These are phyloP conservation scores for Stagonosporopsis cucurbitacearum DNA, from an alignment of 2,329 filamentous ascomycete species.

Conservation along the genomic window DNA sequence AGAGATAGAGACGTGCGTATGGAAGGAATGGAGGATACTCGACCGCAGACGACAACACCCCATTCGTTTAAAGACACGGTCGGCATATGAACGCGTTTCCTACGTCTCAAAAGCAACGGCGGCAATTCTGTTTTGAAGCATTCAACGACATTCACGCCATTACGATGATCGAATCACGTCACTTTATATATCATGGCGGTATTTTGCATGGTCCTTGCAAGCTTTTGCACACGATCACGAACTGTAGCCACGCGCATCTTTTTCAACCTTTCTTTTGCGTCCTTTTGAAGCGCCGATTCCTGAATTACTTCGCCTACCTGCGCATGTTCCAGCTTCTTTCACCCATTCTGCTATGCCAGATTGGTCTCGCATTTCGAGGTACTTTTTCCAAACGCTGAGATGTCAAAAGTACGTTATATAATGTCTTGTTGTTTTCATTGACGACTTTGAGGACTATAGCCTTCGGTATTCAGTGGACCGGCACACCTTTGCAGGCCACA, in stretches of 20 bases:
- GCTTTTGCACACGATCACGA: constrained; percentile 31
- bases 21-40: constrained; percentile 49
- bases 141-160: constrained; percentile 49
- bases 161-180: constrained; percentile 47
- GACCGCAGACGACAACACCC: constrained; percentile 49
- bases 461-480: constrained; percentile 12
- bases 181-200: constrained; percentile 37
- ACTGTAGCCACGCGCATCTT: constrained; percentile 33
- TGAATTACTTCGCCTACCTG: constrained; percentile 16
- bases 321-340: constrained; percentile 23
- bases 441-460: constrained; percentile 41
- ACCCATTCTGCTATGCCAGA: constrained; percentile 25
- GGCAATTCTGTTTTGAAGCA: constrained; percentile 49
- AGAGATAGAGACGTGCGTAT: constrained; percentile 45
- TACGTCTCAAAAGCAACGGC: constrained; percentile 49
- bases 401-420: constrained; percentile 44
- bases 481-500: constrained; percentile 16
- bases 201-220: constrained; percentile 42
- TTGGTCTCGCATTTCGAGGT: constrained; percentile 34
- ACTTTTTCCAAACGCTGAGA: constrained; percentile 40
- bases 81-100: constrained; percentile 50
- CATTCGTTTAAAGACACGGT: constrained; percentile 53
- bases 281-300: constrained; percentile 17
- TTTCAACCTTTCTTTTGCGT: constrained; percentile 20
- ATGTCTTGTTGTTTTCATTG: constrained; percentile 47